phyloP scores from a whole-genome alignment of 805 yeast genomes.

The Kodamaea fukazawae region DNA sequence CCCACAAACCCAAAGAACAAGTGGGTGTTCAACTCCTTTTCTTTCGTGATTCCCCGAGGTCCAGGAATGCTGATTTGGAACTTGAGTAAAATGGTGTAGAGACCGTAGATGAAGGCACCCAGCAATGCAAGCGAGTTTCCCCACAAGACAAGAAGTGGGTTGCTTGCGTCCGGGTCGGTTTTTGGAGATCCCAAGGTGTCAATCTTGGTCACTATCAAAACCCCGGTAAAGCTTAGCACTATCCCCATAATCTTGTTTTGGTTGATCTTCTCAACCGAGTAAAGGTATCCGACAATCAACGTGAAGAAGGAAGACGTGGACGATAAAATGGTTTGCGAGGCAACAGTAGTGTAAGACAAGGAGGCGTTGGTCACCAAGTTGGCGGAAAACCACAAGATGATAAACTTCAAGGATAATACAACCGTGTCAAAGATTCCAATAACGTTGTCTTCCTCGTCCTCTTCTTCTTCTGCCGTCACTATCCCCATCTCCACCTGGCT shows the following conservation, averaged over 20 bases:
- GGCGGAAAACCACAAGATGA: slow-evolving; percentile 86
- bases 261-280: slow-evolving; percentile 68
- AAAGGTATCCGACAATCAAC: slow-evolving; percentile 70
- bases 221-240: slow-evolving; percentile 71
- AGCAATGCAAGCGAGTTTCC: slow-evolving; percentile 80
- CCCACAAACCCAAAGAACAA: slow-evolving; percentile 96
- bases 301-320: slow-evolving; percentile 95
- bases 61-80: slow-evolving; percentile 48
- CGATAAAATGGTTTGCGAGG: slow-evolving; percentile 88
- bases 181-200: slow-evolving; percentile 46
- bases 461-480: not conserved
- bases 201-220: slow-evolving; percentile 69
- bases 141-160: slow-evolving; percentile 32
- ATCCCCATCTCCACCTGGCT: slow-evolving; percentile 5
- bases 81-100: slow-evolving; percentile 84
- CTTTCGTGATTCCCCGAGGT: slow-evolving; percentile 44
- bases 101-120: slow-evolving; percentile 89
- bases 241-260: slow-evolving; percentile 66
- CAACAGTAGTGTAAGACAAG: slow-evolving; percentile 84
- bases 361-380: slow-evolving; percentile 88
- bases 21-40: slow-evolving; percentile 75
- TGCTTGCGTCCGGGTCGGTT: slow-evolving; percentile 13
- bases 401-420: slow-evolving; percentile 72
- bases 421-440: slow-evolving; percentile 63
- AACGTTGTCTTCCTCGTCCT: slow-evolving; percentile 11